Conservation (phyloP, 352 stramenopile species). For the Saprolegnia diclina region DNA sequence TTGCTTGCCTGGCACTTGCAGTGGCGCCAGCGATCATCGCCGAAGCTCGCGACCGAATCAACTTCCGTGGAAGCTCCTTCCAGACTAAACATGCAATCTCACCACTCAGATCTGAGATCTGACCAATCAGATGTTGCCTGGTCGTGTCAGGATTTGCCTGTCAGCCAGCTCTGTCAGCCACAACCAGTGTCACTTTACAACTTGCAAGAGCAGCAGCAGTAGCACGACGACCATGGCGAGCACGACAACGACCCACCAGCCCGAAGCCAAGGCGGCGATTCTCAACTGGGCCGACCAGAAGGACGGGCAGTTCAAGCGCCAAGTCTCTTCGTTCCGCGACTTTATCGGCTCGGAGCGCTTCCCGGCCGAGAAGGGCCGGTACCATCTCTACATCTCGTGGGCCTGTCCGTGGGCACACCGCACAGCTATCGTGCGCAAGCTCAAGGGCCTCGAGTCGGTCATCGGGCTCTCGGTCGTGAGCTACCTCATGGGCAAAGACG, state of each 20-base stretch:
- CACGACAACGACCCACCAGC: background rate
- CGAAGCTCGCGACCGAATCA: background rate
- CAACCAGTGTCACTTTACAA: too few species aligned
- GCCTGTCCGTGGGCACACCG: constrained; percentile 89
- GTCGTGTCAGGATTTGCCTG: background rate
- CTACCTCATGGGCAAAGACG: constrained; percentile 70
- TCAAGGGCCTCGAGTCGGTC: constrained; percentile 94
- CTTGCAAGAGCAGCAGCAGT: too few species aligned
- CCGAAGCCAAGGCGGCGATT: background rate
- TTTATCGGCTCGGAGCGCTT: constrained; percentile 22
- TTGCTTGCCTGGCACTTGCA: too few species aligned
- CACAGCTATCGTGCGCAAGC: constrained; percentile 75
- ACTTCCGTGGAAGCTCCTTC: background rate
- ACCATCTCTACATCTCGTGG: constrained; percentile 96
- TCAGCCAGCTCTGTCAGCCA: too few species aligned
- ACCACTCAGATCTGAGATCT: background rate
- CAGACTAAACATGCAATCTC: background rate
- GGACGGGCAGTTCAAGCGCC: constrained; percentile 22
- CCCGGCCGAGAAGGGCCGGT: constrained; percentile 36
- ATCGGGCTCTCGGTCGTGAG: constrained; percentile 92
- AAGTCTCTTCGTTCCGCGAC: constrained; percentile 26
- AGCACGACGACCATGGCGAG: background rate
- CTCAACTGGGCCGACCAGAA: constrained; percentile 11
- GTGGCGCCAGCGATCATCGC: too few species aligned
- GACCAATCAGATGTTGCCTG: background rate